Evolutionary conservation across 139 green algal species (phyloP), one percentile per base, ranked within the genome.

Genomic region (Desmodesmus armatus): DNA sequence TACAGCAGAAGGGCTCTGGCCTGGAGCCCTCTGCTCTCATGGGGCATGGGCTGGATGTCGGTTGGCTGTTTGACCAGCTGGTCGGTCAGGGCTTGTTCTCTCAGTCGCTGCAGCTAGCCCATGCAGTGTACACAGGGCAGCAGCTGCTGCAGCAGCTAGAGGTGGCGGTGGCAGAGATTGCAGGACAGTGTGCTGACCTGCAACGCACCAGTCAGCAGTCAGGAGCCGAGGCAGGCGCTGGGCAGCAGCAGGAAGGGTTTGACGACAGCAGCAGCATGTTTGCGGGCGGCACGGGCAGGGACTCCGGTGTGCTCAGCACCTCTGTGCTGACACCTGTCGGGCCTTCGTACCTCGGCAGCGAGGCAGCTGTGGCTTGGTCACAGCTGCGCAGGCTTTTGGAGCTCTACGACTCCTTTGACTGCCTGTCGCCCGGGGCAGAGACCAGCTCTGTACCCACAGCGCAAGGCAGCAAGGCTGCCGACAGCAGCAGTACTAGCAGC

Each of bases 311-410:
- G n/a, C n/a, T n/a, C n/a, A n/a, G n/a, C n/a, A n/a, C n/a, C n/a
- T n/a, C n/a, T n/a, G n/a, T 53, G 0, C 37, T 35, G 73, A 29
- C 73, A 35, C 23, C 23, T 13, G 27, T 21, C 6, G 53, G 77
- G 9, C 81, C 70, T 35, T 37, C 51, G 4, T 67, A 82, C 31
- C 70, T 87, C 37, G 51, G 41, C 37, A 82, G 81, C 27, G 23
- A 35, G n/a, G 81, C 81, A n/a, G 81, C 70, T 27, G 44, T 39
- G 13, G 70, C 70, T 31, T 87, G 81, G 81, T 25, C 81, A n/a
- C 66, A 77, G 27, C 55, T 87, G 51, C 39, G 70, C 41, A 21
- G 39, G 51, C 58, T 87, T 1, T 37, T 87, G 29, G 69, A 67
- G 49, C 37, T 63, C 37, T 81, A 66, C 25, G 81, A 87, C 53